Percentiles rank a stretch among this genome's conserved stretches.
phyloP scores from a whole-genome alignment of 495 filamentous ascomycete genomes.

The Penicillium ochrochloron region DNA sequence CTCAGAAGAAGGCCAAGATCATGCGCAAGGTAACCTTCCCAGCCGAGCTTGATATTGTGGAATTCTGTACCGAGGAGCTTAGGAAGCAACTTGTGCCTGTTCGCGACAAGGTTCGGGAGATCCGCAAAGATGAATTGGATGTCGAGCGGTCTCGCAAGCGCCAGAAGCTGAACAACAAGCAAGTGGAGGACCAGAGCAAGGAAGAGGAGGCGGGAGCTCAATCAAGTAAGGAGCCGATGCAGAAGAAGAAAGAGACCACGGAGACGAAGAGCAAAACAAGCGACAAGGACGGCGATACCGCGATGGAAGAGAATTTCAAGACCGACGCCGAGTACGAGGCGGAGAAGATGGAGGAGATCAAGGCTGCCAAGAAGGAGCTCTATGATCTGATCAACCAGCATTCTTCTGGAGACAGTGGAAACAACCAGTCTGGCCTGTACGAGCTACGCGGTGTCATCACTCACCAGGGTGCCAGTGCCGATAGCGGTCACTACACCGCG shows the following conservation, averaged over 20 bases:
- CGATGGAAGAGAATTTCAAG: constrained; percentile 81
- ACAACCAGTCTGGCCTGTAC: constrained; percentile 91
- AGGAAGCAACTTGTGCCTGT: constrained; percentile 82
- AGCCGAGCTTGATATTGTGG: constrained; percentile 86
- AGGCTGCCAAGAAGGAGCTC: constrained; percentile 82
- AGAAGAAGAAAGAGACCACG: constrained; percentile 54
- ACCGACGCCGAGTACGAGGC: constrained; percentile 91
- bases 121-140: constrained; percentile 93
- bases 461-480: constrained; percentile 95
- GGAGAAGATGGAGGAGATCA: constrained; percentile 73
- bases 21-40: constrained; percentile 98
- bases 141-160: constrained; percentile 85
- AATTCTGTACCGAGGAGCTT: constrained; percentile 93
- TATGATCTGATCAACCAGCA: constrained; percentile 72
- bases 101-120: constrained; percentile 91
- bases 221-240: constrained; percentile 46
- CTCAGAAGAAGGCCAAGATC: constrained; percentile 98
- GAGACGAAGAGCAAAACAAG: constrained; percentile 60
- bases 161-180: constrained; percentile 74
- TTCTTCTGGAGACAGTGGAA: constrained; percentile 73
- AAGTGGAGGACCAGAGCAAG: constrained; percentile 52
- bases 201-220: constrained; percentile 47
- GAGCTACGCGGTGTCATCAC: constrained; percentile 94
- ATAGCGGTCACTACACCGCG: constrained; percentile 96
- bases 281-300: constrained; percentile 66